A percentile compares a stretch with the other conserved stretches of the same genome.
These are phyloP conservation scores for Candida maris DNA, from an alignment of 805 yeast species.

Conservation along the genomic window DNA sequence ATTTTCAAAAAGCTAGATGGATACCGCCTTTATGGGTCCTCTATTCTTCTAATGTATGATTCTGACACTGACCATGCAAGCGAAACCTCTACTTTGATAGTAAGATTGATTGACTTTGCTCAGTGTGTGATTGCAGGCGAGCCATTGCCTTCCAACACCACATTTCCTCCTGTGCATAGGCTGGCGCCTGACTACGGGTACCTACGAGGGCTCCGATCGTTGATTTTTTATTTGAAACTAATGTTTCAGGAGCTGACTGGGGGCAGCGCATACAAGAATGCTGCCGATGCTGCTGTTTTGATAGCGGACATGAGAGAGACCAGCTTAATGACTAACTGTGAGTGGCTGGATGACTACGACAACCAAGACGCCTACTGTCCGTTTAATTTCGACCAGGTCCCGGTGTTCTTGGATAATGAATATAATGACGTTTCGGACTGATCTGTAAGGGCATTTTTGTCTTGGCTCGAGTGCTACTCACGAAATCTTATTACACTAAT, in stretches of 20 bases:
- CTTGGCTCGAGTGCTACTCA: too few species aligned
- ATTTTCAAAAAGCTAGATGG: slow-evolving; percentile 59
- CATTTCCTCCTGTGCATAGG: slow-evolving; percentile 71
- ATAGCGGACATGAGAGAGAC: slow-evolving; percentile 17
- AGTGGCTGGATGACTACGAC: slow-evolving; percentile 36
- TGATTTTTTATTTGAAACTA: slow-evolving; percentile 59
- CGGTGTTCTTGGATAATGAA: slow-evolving; percentile 19
- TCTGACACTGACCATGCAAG: slow-evolving; percentile 38
- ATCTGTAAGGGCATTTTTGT: slow-evolving; percentile 1
- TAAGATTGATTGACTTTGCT: slow-evolving; percentile 93
- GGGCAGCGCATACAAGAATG: slow-evolving; percentile 20
- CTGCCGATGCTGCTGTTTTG: slow-evolving; percentile 16
- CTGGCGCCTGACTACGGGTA: slow-evolving; percentile 75
- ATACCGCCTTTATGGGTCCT: slow-evolving; percentile 89
- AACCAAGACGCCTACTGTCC: slow-evolving; percentile 23
- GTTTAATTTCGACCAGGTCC: slow-evolving; percentile 22
- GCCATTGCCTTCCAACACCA: slow-evolving; percentile 38
- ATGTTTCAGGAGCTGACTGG: slow-evolving; percentile 58
- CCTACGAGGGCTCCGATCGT: slow-evolving; percentile 72
- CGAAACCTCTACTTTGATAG: slow-evolving; percentile 29
- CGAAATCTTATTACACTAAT: slow-evolving; percentile 9
- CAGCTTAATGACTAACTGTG: slow-evolving; percentile 20
- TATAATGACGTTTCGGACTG: slow-evolving; percentile 30
- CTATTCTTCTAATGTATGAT: slow-evolving; percentile 85
- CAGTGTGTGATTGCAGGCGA: slow-evolving; percentile 77